Evolutionary conservation across 108 stramenopile species (phyloP).

Genomic region (Fragilariopsis cylindrus): DNA sequence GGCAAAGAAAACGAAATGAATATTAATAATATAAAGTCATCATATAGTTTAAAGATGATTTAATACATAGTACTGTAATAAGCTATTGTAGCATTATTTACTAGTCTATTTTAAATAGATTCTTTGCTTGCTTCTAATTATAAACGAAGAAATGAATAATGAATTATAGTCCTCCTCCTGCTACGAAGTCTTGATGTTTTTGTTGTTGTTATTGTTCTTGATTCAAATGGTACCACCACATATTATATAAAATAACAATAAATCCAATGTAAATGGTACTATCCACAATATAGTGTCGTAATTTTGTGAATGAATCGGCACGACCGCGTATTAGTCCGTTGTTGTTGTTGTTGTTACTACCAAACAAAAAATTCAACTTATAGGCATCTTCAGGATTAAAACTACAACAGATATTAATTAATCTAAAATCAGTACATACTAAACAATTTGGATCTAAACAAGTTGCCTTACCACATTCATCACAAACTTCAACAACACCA

Average conservation of each 20-base stretch:
- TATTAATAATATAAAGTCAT: too few relatives aligned
- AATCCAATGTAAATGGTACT: neutral
- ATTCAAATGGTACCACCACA: slow-evolving; percentile 3
- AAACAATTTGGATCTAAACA: slow-evolving; percentile 12
- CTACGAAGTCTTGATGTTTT: too few relatives aligned
- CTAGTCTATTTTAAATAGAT: too few relatives aligned
- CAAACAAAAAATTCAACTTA: neutral
- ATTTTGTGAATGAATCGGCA: slow-evolving; percentile 1
- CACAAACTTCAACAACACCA: neutral
- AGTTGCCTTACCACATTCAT: slow-evolving; percentile 16
- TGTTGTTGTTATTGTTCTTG: too few relatives aligned
- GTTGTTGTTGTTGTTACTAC: neutral
- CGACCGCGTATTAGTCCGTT: neutral
- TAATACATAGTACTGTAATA: too few relatives aligned
- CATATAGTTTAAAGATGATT: too few relatives aligned
- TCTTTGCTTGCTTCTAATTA: too few relatives aligned
- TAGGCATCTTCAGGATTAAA: slow-evolving; percentile 5
- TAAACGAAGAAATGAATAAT: too few relatives aligned
- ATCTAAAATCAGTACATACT: slow-evolving; percentile 11
- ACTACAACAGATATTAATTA: neutral
- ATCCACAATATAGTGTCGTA: neutral
- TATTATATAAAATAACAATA: neutral
- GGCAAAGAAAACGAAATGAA: too few relatives aligned
- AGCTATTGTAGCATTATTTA: too few relatives aligned
- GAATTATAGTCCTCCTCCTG: too few relatives aligned